A percentile compares a stretch with the other conserved stretches of the same genome.
These are phyloP conservation scores for Clonostachys rosea DNA, from an alignment of 2,329 filamentous ascomycete genomes.

Conservation along the genomic window DNA sequence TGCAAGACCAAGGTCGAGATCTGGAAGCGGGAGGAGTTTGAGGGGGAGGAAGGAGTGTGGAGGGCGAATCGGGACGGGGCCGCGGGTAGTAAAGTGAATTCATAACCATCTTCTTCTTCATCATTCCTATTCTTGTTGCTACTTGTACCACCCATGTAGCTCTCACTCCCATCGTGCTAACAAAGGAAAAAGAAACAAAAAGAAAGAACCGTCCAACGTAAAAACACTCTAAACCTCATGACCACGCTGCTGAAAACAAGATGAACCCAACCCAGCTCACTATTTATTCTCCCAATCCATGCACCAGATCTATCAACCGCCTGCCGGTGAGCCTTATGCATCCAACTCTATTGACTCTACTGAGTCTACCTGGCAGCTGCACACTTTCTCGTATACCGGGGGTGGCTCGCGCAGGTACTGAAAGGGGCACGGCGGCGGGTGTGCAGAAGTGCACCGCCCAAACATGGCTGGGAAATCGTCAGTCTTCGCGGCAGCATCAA, in stretches of 20 bases:
- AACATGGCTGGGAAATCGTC: conserved; percentile 23
- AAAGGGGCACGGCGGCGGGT: conserved; percentile 28
- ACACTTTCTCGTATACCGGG: conserved; percentile 21
- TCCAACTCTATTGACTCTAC: no score
- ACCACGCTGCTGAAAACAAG: no score
- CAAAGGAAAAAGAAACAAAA: background rate
- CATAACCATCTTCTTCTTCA: conserved; percentile 2
- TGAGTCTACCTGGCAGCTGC: background rate
- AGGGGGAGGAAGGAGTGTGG: conserved; percentile 74
- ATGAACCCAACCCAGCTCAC: no score
- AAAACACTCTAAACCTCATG: background rate
- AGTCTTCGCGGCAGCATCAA: background rate
- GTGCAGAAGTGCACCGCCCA: conserved; percentile 13
- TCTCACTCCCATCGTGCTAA: no score
- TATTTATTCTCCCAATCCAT: no score
- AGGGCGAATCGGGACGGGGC: conserved; percentile 78
- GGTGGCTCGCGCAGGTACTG: conserved; percentile 29
- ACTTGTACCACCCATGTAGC: no score
- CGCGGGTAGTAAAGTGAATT: conserved; percentile 42
- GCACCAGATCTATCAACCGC: no score
- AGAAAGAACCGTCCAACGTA: background rate
- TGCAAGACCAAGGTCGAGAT: conserved; percentile 89
- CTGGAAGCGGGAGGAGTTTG: conserved; percentile 92
- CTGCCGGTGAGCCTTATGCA: no score
- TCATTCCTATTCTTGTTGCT: background rate